A percentile compares a stretch with the other conserved stretches of the same genome.
Conservation (phyloP, 345 rosid species). For the Syzygium oleosum region DNA sequence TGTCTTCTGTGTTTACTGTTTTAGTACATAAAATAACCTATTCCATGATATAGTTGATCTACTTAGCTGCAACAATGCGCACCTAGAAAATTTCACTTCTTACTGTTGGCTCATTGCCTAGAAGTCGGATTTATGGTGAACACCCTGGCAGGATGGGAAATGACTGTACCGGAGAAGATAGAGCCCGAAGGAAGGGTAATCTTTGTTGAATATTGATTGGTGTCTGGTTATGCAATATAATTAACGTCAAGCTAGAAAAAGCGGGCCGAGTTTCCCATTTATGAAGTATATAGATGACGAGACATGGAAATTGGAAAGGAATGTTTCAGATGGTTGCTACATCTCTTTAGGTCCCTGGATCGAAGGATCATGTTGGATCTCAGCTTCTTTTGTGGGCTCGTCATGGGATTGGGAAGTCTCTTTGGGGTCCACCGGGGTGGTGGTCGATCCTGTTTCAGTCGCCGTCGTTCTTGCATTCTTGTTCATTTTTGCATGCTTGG, state of each 20-base stretch:
- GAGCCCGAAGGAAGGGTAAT: not conserved
- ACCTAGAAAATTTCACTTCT: not conserved
- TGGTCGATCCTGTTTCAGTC: slow-evolving; percentile 8
- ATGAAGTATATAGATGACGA: not conserved
- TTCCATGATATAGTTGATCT: not conserved
- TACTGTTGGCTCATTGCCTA: not conserved
- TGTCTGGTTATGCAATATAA: not conserved
- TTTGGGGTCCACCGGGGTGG: not conserved
- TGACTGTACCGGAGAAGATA: not conserved
- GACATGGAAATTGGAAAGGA: not conserved
- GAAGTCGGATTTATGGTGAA: not conserved
- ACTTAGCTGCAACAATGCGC: not conserved
- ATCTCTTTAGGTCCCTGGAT: not conserved
- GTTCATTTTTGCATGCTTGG: slow-evolving; percentile 41
- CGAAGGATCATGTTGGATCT: not conserved
- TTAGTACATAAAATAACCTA: not conserved
- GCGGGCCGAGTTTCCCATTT: not conserved
- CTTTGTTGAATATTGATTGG: not conserved
- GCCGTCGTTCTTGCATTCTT: slow-evolving; percentile 34
- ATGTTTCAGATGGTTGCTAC: not conserved
- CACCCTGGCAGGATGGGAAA: not conserved
- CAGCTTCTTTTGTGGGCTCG: not conserved
- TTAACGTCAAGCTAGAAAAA: not conserved
- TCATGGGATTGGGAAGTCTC: not conserved
- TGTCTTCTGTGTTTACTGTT: not conserved